Conservation (phyloP, 2,329 filamentous ascomycete species). For the Aquanectria penicillioides region DNA sequence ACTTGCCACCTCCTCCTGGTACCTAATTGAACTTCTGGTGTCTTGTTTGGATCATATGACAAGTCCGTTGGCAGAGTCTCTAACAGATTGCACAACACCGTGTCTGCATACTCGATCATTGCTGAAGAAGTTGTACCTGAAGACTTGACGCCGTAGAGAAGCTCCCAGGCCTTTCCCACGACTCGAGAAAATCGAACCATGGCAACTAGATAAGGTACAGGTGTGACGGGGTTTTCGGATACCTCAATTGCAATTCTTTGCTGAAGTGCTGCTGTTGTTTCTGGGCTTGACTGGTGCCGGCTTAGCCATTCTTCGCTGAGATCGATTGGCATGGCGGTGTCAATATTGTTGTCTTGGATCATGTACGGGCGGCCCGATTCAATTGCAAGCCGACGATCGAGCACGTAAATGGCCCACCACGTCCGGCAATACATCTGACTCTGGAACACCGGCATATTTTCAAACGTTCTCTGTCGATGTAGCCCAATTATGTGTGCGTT, state of each 20-base stretch:
- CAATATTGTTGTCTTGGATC: slow-evolving; percentile 31
- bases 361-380: slow-evolving; percentile 30
- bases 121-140: slow-evolving; percentile 13
- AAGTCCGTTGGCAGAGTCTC: slow-evolving; percentile 14
- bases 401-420: slow-evolving; percentile 28
- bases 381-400: slow-evolving; percentile 29
- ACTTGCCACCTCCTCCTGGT: slow-evolving; percentile 24
- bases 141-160: slow-evolving; percentile 27
- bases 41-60: slow-evolving; percentile 6
- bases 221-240: slow-evolving; percentile 11
- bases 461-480: slow-evolving; percentile 27
- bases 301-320: slow-evolving; percentile 31
- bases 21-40: slow-evolving; percentile 20
- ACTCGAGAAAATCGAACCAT: slow-evolving; percentile 30
- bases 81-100: slow-evolving; percentile 17
- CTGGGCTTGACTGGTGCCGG: background rate
- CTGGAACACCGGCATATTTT: slow-evolving; percentile 24
- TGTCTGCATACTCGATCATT: slow-evolving; percentile 30
- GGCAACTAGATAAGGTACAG: slow-evolving; percentile 22
- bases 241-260: slow-evolving; percentile 13
- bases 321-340: slow-evolving; percentile 22
- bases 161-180: slow-evolving; percentile 31
- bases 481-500: slow-evolving; percentile 28
- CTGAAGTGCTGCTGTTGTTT: slow-evolving; percentile 4
- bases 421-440: slow-evolving; percentile 27